These are phyloP conservation scores for Amauroascus verrucosus DNA, from an alignment of 2,329 filamentous ascomycete species.

Conservation along the genomic window DNA sequence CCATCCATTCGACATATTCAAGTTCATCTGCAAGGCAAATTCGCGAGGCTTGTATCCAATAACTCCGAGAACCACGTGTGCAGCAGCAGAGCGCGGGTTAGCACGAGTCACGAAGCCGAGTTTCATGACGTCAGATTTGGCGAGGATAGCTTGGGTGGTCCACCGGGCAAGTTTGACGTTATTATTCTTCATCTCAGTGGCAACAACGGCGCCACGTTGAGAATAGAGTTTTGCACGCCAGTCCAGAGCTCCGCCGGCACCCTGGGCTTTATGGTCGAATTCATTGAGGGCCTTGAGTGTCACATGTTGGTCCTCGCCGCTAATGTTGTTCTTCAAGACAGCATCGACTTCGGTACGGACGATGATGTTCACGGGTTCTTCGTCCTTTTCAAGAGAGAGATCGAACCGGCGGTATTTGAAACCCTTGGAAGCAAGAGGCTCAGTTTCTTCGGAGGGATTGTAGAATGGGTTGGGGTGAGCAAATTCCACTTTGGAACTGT, in stretches of 20 bases:
- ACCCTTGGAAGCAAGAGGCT: conserved; percentile 86
- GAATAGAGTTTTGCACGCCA: conserved; percentile 92
- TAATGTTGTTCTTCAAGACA: conserved; percentile 87
- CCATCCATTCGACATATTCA: conserved; percentile 95
- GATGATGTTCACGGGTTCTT: conserved; percentile 84
- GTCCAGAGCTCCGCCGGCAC: conserved; percentile 87
- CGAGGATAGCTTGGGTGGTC: conserved; percentile 93
- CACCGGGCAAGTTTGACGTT: conserved; percentile 95
- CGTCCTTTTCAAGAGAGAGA: conserved; percentile 77
- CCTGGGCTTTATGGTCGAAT: conserved; percentile 96
- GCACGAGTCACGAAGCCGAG: conserved; percentile 92
- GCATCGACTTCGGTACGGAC: conserved; percentile 94
- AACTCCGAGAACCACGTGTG: conserved; percentile 90
- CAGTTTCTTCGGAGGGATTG: conserved; percentile 82
- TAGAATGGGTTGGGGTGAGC: conserved; percentile 92
- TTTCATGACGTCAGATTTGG: conserved; percentile 98
- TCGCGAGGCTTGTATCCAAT: conserved; percentile 96
- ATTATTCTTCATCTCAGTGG: conserved; percentile 99
- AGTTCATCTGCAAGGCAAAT: conserved; percentile 95
- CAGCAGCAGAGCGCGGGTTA: conserved; percentile 84
- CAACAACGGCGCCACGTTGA: conserved; percentile 92
- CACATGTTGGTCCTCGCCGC: conserved; percentile 80
- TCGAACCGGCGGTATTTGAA: conserved; percentile 99
- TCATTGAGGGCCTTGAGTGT: conserved; percentile 96
- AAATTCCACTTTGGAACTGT: conserved; percentile 71